Conservation (phyloP, 139 green algal genomes). For the Chlamydomonas schloesseri region DNA sequence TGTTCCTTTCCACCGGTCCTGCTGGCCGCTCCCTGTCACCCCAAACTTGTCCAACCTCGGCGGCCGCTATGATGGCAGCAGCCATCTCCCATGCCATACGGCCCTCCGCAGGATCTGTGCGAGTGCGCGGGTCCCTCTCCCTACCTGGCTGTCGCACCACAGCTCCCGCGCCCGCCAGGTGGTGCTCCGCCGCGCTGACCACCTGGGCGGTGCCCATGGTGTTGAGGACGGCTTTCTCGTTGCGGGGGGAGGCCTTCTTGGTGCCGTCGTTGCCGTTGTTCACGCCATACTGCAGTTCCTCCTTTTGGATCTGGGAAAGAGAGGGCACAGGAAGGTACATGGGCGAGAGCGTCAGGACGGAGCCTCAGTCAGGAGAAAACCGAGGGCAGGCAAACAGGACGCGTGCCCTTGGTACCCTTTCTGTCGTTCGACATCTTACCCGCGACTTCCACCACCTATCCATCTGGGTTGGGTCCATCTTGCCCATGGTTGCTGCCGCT, state of each 20-base stretch:
- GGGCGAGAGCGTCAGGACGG: too few species aligned
- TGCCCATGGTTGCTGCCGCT: not conserved
- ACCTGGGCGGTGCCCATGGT: slow-evolving; percentile 14
- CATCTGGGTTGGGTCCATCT: not conserved
- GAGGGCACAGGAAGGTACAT: not conserved
- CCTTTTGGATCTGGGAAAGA: slow-evolving; percentile 37
- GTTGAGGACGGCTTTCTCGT: not conserved
- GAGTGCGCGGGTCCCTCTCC: too few species aligned
- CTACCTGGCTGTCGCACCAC: not conserved
- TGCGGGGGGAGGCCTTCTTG: not conserved
- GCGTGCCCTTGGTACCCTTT: too few species aligned
- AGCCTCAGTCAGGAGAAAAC: too few species aligned
- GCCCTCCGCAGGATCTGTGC: too few species aligned
- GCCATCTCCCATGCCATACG: too few species aligned
- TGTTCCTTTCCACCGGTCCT: too few species aligned
- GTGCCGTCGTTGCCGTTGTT: not conserved
- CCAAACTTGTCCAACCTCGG: too few species aligned
- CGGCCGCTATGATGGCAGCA: too few species aligned
- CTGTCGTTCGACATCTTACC: slow-evolving; percentile 14
- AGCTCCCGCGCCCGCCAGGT: slow-evolving; percentile 5
- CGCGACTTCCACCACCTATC: slow-evolving; percentile 34
- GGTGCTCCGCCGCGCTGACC: not conserved
- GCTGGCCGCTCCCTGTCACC: too few species aligned
- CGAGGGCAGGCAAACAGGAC: too few species aligned
- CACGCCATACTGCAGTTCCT: slow-evolving; percentile 12